Evolutionary conservation across 768 basidiomycete species (phyloP).

Genomic region (Lentinula lateritia): DNA sequence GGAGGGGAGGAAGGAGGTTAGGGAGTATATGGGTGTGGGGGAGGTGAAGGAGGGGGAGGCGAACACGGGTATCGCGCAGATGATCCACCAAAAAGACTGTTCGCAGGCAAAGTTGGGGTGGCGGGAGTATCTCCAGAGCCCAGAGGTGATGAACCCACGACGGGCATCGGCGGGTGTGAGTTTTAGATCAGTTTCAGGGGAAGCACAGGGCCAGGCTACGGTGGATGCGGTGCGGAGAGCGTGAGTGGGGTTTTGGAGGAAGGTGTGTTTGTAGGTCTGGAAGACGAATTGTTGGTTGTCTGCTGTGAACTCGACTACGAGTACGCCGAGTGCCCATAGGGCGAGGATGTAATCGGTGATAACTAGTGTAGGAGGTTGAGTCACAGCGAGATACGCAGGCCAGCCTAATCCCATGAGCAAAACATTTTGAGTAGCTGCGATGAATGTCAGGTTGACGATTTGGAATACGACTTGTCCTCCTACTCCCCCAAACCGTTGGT

Average conservation of each 20-base stretch:
- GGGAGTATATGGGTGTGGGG: too few species aligned
- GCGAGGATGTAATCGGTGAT: slow-evolving; percentile 62
- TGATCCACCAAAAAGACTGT: slow-evolving; percentile 64
- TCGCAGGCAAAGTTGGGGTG: slow-evolving; percentile 95
- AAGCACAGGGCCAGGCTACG: neutral
- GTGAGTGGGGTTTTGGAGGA: slow-evolving; percentile 19
- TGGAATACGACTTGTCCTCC: slow-evolving; percentile 33
- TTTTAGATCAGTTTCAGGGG: slow-evolving; percentile 20
- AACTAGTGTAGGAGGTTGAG: slow-evolving; percentile 40
- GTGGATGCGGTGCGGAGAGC: neutral
- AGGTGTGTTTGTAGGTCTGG: slow-evolving; percentile 69
- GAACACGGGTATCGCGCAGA: slow-evolving; percentile 7
- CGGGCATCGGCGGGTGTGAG: slow-evolving; percentile 65
- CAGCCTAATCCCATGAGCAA: slow-evolving; percentile 70
- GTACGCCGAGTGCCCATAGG: slow-evolving; percentile 46
- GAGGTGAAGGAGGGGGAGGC: neutral
- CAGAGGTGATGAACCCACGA: slow-evolving; percentile 80
- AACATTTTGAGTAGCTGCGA: slow-evolving; percentile 75
- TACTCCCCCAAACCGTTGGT: slow-evolving; percentile 26
- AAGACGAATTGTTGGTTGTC: slow-evolving; percentile 92
- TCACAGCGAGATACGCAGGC: slow-evolving; percentile 50
- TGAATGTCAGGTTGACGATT: slow-evolving; percentile 63
- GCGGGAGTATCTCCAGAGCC: slow-evolving; percentile 81
- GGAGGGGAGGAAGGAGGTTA: slow-evolving; percentile 33
- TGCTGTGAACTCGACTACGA: slow-evolving; percentile 73